Base-by-base conservation (phyloP, 2,329 filamentous ascomycete genomes). In the Fusarium pseudocircinatum region DNA sequence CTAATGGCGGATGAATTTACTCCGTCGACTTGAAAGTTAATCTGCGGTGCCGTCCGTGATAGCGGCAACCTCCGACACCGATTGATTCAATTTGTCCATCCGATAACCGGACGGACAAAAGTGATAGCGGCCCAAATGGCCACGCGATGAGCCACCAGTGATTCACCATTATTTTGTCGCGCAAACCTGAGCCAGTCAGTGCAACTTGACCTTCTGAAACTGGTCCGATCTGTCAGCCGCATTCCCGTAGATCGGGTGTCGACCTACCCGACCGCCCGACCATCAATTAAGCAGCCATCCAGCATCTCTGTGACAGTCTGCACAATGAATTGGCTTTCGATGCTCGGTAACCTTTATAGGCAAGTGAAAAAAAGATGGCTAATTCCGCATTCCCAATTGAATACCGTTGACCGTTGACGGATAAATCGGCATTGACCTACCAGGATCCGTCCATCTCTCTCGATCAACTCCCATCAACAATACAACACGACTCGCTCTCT, bases 281-380 rank as follows among this genome's bases (percentile, higher is more conserved):
- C 34, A 7, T 37, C 50, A 28, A 28, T 37, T n/a, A 28, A 53
- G 32, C 32, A 36, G 14, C 37, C 30, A 6, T 16, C 34, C 50
- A 39, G 50, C 24, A 54, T 39, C 34, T 40, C 34, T 28, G 24
- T 20, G 6, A 12, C 2, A 20, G n/a, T 43, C 40, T n/a, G 24
- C 34, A 37, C 22, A 30, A 34, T 36, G 24, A 58, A 36, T 50
- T 30, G 56, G 50, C 11, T 15, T 50, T n/a, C 1, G 20, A 30
- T 26, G 46, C 36, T 50, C 39, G 34, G 52, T 67, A 67, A n/a
- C 65, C 47, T 49, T 44, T 59, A 68, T 63, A 68, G 65, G 63
- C 49, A 67, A 60, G 64, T 62, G 37, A 22, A 22, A 44, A n/a
- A 39, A 22, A 22, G 7, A 52, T 36, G 26, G 30, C 30, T 56